phyloP scores from a whole-genome alignment of 2,329 filamentous ascomycete genomes.

The Alternaria alternata region DNA sequence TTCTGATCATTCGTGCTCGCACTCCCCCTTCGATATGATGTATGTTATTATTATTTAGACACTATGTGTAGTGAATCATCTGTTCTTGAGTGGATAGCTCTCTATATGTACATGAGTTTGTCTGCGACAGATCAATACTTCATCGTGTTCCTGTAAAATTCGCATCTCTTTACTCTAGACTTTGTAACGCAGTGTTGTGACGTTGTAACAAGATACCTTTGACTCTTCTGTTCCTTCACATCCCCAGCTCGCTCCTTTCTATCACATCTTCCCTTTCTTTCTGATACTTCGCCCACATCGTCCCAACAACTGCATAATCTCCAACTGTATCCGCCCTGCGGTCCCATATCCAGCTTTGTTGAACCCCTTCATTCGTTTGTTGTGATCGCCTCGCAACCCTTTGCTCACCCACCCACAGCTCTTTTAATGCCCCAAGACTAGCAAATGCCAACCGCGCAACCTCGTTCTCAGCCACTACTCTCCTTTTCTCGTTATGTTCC shows the following conservation, averaged over 20 bases:
- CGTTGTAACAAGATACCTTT: neutral
- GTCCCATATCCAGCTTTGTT: conserved; percentile 25
- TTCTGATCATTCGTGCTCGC: neutral
- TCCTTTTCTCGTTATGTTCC: conserved; percentile 18
- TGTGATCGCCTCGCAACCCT: conserved; percentile 21
- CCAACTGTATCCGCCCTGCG: conserved; percentile 15
- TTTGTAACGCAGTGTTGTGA: neutral
- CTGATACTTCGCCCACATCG: conserved; percentile 18
- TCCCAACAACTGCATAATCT: neutral
- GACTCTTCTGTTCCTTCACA: neutral
- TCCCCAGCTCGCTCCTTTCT: conserved; percentile 17
- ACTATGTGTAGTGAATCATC: neutral
- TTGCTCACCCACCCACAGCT: conserved; percentile 26
- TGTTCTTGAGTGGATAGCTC: neutral
- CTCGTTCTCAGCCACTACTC: conserved; percentile 26
- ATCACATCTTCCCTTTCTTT: conserved; percentile 24
- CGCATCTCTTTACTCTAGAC: neutral
- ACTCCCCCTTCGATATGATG: neutral
- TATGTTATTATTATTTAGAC: neutral
- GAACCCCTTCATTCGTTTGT: neutral
- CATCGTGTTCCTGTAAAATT: neutral
- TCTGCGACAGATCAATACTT: neutral
- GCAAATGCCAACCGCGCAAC: conserved; percentile 24
- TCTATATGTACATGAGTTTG: neutral
- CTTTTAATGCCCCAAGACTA: conserved; percentile 12